Evolutionary conservation across 192 early-diverging fungal genomes (phyloP).

Genomic region (Spizellomyces punctatus): DNA sequence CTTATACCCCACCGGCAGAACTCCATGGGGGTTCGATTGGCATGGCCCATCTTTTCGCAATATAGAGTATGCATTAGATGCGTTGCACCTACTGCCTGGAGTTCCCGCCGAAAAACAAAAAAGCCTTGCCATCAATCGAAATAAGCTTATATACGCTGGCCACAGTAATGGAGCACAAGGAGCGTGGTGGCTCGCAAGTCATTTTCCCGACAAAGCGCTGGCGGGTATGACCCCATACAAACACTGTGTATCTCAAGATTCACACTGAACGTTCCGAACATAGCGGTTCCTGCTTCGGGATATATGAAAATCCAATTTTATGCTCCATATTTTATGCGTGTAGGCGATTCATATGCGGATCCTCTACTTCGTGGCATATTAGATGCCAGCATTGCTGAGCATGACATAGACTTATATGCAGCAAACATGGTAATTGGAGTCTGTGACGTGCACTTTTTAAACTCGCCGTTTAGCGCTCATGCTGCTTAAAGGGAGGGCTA

Average conservation of each 20-base stretch:
- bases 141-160: conserved; percentile 61
- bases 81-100: conserved; percentile 53
- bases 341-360: conserved; percentile 65
- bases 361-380: conserved; percentile 64
- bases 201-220: conserved; percentile 72
- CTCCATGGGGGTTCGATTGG: conserved; percentile 81
- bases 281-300: conserved; percentile 69
- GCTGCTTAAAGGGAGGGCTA: conserved; percentile 54
- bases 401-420: conserved; percentile 73
- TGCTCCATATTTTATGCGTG: conserved; percentile 65
- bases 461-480: background rate
- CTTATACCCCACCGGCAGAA: conserved; percentile 70
- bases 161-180: conserved; percentile 84
- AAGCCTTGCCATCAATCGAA: conserved; percentile 39
- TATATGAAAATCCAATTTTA: conserved; percentile 78
- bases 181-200: conserved; percentile 70
- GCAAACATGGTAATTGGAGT: conserved; percentile 59
- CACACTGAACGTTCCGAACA: background rate
- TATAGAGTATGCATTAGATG: conserved; percentile 56
- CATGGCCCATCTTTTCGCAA: conserved; percentile 72
- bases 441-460: background rate
- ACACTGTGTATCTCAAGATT: background rate
- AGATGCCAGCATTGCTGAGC: conserved; percentile 72
- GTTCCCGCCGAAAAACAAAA: conserved; percentile 43
- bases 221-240: conserved; percentile 47